Conservation (phyloP, 176 grass and related monocot species). For the Juncus inflexus region DNA sequence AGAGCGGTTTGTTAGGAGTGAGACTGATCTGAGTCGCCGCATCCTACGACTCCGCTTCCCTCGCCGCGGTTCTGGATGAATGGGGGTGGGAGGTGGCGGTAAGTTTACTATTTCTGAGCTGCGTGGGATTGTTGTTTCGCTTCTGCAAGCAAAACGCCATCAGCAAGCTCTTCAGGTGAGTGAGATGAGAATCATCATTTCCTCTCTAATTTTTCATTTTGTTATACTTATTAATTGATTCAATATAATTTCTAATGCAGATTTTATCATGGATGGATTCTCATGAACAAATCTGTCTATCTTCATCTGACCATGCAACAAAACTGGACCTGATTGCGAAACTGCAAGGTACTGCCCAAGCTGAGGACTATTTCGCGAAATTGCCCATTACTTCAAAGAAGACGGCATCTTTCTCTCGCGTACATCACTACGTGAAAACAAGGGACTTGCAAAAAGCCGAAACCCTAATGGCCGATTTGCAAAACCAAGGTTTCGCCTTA, state of each 20-base stretch:
- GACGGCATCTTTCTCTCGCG: slow-evolving; percentile 65
- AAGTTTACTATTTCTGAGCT: slow-evolving; percentile 35
- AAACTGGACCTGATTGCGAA: slow-evolving; percentile 58
- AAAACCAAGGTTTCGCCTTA: slow-evolving; percentile 51
- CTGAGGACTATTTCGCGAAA: slow-evolving; percentile 66
- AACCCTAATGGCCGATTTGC: slow-evolving; percentile 61
- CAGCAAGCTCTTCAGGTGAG: slow-evolving; percentile 62
- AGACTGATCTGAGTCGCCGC: slow-evolving; percentile 25
- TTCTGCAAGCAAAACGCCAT: slow-evolving; percentile 43
- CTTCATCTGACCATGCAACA: slow-evolving; percentile 52
- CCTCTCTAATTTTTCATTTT: background rate
- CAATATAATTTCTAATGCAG: slow-evolving; percentile 29
- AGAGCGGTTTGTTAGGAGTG: background rate
- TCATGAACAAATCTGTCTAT: slow-evolving; percentile 22
- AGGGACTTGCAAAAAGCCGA: slow-evolving; percentile 68
- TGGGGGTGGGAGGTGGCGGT: slow-evolving; percentile 40
- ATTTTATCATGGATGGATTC: slow-evolving; percentile 82
- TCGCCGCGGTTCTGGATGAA: slow-evolving; percentile 23
- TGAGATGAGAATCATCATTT: background rate
- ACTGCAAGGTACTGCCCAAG: slow-evolving; percentile 36
- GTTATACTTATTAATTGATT: slow-evolving; percentile 7
- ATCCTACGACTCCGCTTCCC: slow-evolving; percentile 37
- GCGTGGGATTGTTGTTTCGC: slow-evolving; percentile 28
- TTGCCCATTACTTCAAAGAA: slow-evolving; percentile 46
- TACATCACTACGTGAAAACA: slow-evolving; percentile 60